Percentiles rank a stretch among this genome's conserved stretches.
phyloP scores from a whole-genome alignment of 148 eudicot species.

The Rhododendron henanense region DNA sequence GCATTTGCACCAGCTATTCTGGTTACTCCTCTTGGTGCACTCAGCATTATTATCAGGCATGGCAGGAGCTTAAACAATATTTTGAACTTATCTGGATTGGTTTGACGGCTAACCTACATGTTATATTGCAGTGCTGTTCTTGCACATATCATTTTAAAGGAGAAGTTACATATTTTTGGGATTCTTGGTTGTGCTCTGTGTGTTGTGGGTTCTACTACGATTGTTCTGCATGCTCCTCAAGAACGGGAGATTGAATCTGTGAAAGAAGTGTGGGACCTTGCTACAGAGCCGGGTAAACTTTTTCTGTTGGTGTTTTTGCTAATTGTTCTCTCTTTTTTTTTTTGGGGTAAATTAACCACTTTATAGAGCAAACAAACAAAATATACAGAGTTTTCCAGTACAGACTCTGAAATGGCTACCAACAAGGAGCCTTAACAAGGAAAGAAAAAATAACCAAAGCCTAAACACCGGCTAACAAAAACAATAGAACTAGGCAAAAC shows the following conservation, averaged over 20 bases:
- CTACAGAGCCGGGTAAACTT: conserved; percentile 75
- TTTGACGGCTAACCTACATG: conserved; percentile 17
- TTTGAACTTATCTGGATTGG: background rate
- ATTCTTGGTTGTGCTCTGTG: conserved; percentile 76
- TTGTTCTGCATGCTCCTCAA: conserved; percentile 82
- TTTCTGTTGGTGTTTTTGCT: background rate
- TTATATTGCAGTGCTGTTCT: conserved; percentile 67
- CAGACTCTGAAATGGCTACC: too few relatives aligned
- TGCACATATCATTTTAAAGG: conserved; percentile 64
- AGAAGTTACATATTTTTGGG: conserved; percentile 70
- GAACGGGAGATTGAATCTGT: conserved; percentile 72
- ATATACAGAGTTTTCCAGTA: too few relatives aligned
- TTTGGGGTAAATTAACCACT: too few relatives aligned
- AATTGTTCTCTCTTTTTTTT: background rate
- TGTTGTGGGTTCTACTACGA: conserved; percentile 78
- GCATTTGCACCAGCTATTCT: conserved; percentile 91
- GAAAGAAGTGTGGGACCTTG: conserved; percentile 72
- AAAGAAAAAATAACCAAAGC: too few relatives aligned
- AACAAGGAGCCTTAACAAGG: too few relatives aligned
- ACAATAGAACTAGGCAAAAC: too few relatives aligned
- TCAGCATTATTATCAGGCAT: conserved; percentile 81
- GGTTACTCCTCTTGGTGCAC: conserved; percentile 88
- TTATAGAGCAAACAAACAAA: too few relatives aligned
- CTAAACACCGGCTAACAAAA: too few relatives aligned
- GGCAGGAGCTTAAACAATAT: background rate